A percentile compares a stretch with the other conserved stretches of the same genome.
Conservation (phyloP, 495 filamentous ascomycete genomes). For the Hypoxylon intermedium region DNA sequence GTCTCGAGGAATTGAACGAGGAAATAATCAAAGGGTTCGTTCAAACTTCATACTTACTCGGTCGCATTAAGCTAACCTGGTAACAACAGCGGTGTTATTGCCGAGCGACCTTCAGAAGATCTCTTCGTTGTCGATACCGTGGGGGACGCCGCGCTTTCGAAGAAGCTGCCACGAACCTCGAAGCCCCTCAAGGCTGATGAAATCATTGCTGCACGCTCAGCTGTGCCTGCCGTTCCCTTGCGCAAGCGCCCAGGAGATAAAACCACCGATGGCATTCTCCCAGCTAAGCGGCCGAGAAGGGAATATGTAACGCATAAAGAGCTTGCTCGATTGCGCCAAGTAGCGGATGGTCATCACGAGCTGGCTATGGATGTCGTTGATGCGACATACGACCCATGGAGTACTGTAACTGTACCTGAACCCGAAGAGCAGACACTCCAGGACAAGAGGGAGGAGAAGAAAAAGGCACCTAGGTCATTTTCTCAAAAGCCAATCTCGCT, state of each 20-base stretch:
- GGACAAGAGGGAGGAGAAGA: constrained; percentile 50
- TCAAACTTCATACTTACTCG: background rate
- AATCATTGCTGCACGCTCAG: constrained; percentile 84
- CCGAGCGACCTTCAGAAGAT: constrained; percentile 75
- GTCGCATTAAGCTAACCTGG: constrained; percentile 31
- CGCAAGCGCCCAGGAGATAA: constrained; percentile 72
- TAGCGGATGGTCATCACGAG: constrained; percentile 75
- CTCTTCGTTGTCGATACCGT: constrained; percentile 83
- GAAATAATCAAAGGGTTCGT: constrained; percentile 87
- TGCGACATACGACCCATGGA: constrained; percentile 79
- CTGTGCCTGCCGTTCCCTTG: constrained; percentile 74
- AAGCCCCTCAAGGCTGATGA: constrained; percentile 87
- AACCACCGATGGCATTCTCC: constrained; percentile 69
- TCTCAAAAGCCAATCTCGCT: constrained; percentile 79
- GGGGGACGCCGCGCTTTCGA: constrained; percentile 68
- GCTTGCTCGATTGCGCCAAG: constrained; percentile 72
- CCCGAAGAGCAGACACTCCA: constrained; percentile 41
- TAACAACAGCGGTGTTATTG: constrained; percentile 72
- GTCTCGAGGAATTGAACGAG: constrained; percentile 81
- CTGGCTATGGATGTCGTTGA: constrained; percentile 61
- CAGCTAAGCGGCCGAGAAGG: constrained; percentile 72
- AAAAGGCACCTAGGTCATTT: constrained; percentile 77
- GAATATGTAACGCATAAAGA: constrained; percentile 84
- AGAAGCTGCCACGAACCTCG: constrained; percentile 63
- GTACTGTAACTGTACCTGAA: constrained; percentile 55